Base-by-base conservation (phyloP, 192 early-diverging fungal species). In the Umbelopsis isabellina region DNA sequence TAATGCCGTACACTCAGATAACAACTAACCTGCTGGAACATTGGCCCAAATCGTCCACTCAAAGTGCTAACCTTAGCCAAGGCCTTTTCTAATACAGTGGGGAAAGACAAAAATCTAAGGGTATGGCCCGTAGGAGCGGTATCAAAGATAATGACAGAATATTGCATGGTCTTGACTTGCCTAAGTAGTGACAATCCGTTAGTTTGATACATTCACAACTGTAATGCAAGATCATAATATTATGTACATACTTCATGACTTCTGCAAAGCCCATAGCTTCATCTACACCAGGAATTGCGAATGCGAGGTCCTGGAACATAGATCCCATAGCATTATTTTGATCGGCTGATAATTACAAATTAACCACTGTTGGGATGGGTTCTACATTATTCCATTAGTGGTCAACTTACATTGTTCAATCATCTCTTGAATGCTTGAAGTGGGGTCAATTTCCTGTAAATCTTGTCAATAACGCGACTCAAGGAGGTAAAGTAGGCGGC, bases 241-340 rank as follows among this genome's bases (percentile, higher is more conserved):
- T 10, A 6, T 22, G 22, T 25, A 76, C 82, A 41, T 84, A 92
- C 90, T 99, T 99, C 98, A 99, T 99, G 16, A 99, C 98, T 77
- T 99, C 98, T n/a, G 97, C 97, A 84, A 99, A 99, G 49, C 95
- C 95, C 97, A 99, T 99, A 22, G 98, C 98, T 82, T 99, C 98
- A 80, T 99, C 98, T 15, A 99, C 96, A 79, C 98, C 98, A 33
- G 98, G 98, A 81, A 99, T 99, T 35, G 95, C 95, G 81, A 97
- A 99, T 10, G 96, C 96, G 72, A 99, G 88, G 82, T 99, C 98
- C 83, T 97, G 93, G 86, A 99, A 91, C 81, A 95, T 92, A 35
- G 89, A 85, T 67, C 91, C 92, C 88, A 93, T 92, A 35, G 88
- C 87, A 45, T 88, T 86, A 67, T 87, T 87, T 53, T 94, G 91